Percentiles rank a stretch among this genome's conserved stretches.
Evolutionary conservation across 1,284 basidiomycete genomes (phyloP).

Genomic region (Ganoderma sp.): DNA sequence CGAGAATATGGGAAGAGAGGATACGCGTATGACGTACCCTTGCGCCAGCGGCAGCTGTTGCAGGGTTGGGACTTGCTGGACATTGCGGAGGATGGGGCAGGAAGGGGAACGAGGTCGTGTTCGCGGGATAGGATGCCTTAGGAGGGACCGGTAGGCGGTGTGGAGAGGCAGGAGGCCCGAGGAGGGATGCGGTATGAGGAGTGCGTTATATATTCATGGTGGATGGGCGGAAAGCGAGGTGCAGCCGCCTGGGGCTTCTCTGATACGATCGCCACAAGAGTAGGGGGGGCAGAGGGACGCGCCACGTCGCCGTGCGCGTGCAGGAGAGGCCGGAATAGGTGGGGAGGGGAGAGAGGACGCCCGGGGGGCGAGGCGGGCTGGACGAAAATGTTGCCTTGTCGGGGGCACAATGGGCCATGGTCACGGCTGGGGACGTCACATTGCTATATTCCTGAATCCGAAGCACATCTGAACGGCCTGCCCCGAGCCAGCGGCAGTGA

Average conservation of each 20-base stretch:
- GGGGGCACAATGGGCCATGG: background rate
- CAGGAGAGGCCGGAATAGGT: background rate
- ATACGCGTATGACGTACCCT: constrained; percentile 18
- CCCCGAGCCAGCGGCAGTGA: background rate
- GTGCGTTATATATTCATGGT: constrained; percentile 10
- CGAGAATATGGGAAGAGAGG: background rate
- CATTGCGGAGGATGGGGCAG: background rate
- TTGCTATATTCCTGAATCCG: background rate
- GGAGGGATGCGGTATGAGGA: background rate
- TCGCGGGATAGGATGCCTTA: background rate
- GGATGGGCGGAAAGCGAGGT: background rate
- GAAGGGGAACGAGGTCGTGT: background rate
- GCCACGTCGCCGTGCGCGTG: background rate
- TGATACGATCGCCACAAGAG: constrained; percentile 19
- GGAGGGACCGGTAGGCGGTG: background rate
- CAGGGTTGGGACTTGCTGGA: constrained; percentile 10
- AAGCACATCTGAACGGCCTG: background rate
- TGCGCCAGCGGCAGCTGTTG: constrained; percentile 14
- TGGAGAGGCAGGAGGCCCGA: background rate
- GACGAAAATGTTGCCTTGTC: background rate
- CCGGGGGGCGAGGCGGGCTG: background rate
- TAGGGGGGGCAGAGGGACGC: background rate
- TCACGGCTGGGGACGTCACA: background rate
- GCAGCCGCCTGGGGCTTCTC: constrained; percentile 13
- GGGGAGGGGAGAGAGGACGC: background rate